Percentiles rank a stretch among this genome's conserved stretches.
Evolutionary conservation across 371 early-diverging fungal genomes (phyloP).

Genomic region (Apophysomyces sp.): DNA sequence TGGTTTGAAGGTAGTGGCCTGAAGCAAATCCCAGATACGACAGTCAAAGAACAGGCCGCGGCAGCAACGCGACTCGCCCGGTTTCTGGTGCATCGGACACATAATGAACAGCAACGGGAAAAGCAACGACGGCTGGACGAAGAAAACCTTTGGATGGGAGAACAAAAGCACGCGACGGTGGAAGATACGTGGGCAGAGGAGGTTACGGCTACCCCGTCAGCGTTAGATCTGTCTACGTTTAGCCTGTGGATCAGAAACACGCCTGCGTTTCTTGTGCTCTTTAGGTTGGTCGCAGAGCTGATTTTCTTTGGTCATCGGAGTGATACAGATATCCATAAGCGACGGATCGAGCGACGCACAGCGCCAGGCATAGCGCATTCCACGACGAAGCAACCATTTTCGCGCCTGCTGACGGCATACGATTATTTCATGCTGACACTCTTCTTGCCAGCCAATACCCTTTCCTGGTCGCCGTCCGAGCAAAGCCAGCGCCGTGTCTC

Average conservation of each 20-base stretch:
- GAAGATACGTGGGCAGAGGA: conserved; percentile 19
- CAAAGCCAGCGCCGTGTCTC: conserved; percentile 8
- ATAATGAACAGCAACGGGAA: conserved; percentile 4
- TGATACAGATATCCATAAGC: conserved; percentile 5
- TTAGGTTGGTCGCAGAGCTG: conserved; percentile 13
- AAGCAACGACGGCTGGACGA: conserved; percentile 12
- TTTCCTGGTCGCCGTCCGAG: conserved; percentile 31
- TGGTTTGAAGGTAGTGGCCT: conserved; percentile 31
- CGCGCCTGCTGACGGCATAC: conserved; percentile 27
- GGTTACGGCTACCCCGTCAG: conserved; percentile 5
- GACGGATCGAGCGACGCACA: conserved; percentile 19
- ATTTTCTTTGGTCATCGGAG: conserved; percentile 11
- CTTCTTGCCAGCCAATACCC: conserved; percentile 24
- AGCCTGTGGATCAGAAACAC: conserved; percentile 25
- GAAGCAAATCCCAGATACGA: background rate
- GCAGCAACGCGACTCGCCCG: conserved; percentile 9
- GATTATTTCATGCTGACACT: conserved; percentile 39
- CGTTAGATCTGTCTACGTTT: conserved; percentile 17
- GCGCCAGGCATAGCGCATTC: conserved; percentile 24
- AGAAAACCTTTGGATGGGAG: conserved; percentile 17
- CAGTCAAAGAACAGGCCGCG: background rate
- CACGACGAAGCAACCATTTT: conserved; percentile 10
- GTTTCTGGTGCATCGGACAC: conserved; percentile 18
- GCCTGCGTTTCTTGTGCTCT: conserved; percentile 13
- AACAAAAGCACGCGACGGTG: background rate